phyloP scores from a whole-genome alignment of 2,329 filamentous ascomycete genomes.

The Cladosporium velox region DNA sequence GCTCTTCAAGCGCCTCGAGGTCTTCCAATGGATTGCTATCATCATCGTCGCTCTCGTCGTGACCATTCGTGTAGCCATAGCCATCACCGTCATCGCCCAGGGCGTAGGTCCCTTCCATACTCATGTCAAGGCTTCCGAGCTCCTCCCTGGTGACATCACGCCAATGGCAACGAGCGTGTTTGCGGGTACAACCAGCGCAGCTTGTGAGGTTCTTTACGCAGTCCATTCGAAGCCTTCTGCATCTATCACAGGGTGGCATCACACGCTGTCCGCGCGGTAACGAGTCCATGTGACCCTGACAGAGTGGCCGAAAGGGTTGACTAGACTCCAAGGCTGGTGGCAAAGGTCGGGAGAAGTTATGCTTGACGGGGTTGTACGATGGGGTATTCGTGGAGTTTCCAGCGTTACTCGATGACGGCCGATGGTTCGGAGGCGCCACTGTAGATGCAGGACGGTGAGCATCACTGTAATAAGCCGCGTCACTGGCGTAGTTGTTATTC shows the following conservation, averaged over 20 bases:
- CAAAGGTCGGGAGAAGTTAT: constrained; percentile 42
- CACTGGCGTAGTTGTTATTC: constrained; percentile 26
- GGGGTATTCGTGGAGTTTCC: constrained; percentile 21
- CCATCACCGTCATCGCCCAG: constrained; percentile 13
- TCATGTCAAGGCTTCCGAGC: constrained; percentile 32
- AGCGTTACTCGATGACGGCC: constrained; percentile 31
- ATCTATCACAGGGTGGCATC: constrained; percentile 81
- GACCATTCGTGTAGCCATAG: constrained; percentile 31
- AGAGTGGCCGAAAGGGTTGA: constrained; percentile 40
- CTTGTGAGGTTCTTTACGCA: constrained; percentile 85
- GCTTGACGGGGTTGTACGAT: constrained; percentile 31
- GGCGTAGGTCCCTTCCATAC: constrained; percentile 10
- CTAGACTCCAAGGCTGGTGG: constrained; percentile 39
- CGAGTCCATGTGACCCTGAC: constrained; percentile 67
- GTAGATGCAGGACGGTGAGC: constrained; percentile 1
- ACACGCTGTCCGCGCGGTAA: constrained; percentile 73
- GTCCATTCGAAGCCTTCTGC: constrained; percentile 74
- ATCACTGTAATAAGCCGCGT: constrained; percentile 29
- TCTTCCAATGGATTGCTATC: constrained; percentile 40
- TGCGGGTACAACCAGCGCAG: constrained; percentile 84
- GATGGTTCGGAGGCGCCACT: constrained; percentile 24
- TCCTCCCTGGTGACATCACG: constrained; percentile 77
- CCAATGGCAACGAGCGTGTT: constrained; percentile 88
- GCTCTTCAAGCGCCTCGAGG: constrained; percentile 37
- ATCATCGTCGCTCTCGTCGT: constrained; percentile 33